A percentile compares a stretch with the other conserved stretches of the same genome.
Evolutionary conservation across 805 yeast species (phyloP).

Genomic region (Kluyveromyces aestuarii): DNA sequence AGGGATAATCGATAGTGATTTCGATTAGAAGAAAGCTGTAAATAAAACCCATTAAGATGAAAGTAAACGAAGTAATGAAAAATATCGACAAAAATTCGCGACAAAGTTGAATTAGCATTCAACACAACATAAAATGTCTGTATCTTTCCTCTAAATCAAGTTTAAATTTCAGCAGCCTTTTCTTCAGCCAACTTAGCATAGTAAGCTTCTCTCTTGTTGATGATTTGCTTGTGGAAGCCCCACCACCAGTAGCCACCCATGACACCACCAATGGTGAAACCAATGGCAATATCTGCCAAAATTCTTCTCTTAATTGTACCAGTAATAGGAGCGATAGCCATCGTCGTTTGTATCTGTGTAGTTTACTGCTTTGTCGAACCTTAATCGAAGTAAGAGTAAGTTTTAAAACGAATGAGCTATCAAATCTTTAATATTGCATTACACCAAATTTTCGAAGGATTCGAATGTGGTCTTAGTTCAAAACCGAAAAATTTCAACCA

Average conservation of each 20-base stretch:
- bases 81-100: neutral
- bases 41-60: neutral
- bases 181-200: constrained; percentile 70
- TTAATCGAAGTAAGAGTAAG: neutral
- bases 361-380: neutral
- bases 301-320: constrained; percentile 78
- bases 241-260: constrained; percentile 78
- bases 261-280: constrained; percentile 52
- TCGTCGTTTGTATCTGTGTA: constrained; percentile 29
- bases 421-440: neutral
- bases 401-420: too few relatives aligned
- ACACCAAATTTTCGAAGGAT: neutral
- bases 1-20: neutral
- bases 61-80: neutral
- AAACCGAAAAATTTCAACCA: neutral
- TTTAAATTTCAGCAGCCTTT: constrained; percentile 37
- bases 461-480: neutral
- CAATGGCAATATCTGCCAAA: constrained; percentile 67
- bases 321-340: constrained; percentile 73
- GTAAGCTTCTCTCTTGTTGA: constrained; percentile 73
- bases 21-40: neutral
- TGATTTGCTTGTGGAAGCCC: constrained; percentile 67
- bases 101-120: neutral
- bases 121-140: neutral
- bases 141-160: neutral